Percentiles rank a stretch among this genome's conserved stretches.
These are phyloP conservation scores for Begonia peltatifolia DNA, from an alignment of 306 rosid genomes.

Conservation along the genomic window DNA sequence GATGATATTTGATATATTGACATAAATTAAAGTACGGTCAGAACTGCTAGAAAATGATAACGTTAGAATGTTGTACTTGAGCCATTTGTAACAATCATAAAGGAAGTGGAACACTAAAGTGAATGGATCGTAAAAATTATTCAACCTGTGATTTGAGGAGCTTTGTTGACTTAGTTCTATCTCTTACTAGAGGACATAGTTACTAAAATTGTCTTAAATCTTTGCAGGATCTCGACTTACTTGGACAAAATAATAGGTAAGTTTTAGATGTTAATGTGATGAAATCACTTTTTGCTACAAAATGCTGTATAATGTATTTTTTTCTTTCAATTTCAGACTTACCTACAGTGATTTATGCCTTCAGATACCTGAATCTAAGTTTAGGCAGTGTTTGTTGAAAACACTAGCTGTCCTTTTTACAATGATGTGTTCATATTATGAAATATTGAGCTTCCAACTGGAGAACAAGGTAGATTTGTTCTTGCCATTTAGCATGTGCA, in stretches of 20 bases:
- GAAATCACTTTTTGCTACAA: slow-evolving; percentile 4
- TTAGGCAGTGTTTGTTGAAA: slow-evolving; percentile 73
- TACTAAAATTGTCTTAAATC: slow-evolving; percentile 17
- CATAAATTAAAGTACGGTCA: too few species aligned
- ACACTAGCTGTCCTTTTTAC: slow-evolving; percentile 71
- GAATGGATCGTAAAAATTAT: too few species aligned
- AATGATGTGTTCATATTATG: slow-evolving; percentile 79
- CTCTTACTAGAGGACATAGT: slow-evolving; percentile 1
- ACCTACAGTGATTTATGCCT: slow-evolving; percentile 96
- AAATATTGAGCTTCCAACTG: slow-evolving; percentile 77
- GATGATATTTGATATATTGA: too few species aligned
- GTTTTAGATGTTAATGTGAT: slow-evolving; percentile 11
- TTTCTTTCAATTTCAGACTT: slow-evolving; percentile 43
- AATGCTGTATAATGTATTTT: slow-evolving; percentile 17
- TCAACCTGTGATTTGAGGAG: too few species aligned
- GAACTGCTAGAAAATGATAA: too few species aligned
- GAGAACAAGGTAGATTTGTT: slow-evolving; percentile 46
- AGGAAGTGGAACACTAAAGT: too few species aligned
- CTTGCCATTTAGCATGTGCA: slow-evolving; percentile 2
- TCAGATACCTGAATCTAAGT: slow-evolving; percentile 78
- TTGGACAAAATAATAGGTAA: slow-evolving; percentile 66
- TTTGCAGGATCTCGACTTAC: slow-evolving; percentile 63
- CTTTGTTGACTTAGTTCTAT: too few species aligned
- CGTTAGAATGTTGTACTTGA: too few species aligned
- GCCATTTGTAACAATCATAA: too few species aligned